Evolutionary conservation across 2,329 filamentous ascomycete genomes (phyloP), one percentile per base, ranked within the genome.

Genomic region (Apiospora kogelbergensis): DNA sequence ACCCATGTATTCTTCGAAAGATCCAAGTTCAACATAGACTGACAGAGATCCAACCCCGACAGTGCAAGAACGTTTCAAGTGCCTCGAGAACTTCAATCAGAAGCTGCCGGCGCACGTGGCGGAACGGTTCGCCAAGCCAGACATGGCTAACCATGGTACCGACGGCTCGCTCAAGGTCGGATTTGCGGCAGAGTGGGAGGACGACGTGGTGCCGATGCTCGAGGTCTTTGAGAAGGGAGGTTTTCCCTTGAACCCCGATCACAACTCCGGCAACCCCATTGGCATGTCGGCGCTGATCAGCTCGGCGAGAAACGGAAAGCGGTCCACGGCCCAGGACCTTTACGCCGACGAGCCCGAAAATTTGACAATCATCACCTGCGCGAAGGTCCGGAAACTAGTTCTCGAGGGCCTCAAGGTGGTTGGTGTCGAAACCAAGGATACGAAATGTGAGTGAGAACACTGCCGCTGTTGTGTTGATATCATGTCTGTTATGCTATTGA

Each of bases 181-280:
- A 0, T 88, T 84, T 70, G 82, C 83, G 2, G 71, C 75, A 1
- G 80, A 84, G 69, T 86, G 82, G 80, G 86, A 89, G 74, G 78
- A 77, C 24, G 85, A 86, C 67, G 70, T 88, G 2, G 74, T 79
- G 6, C 78, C 79, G 0, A 72, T 85, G 41, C 74, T 86, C 53
- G 82, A 87, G 69, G 76, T 82, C 7, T 85, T 86, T 48, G 80
- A 85, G 69, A 75, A 85, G 45, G 80, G 81, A 30, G 87, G 87
- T 0, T 80, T 84, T 44, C 78, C 81, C 0, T 71, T 83, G 22
- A 89, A 89, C 70, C 80, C 80, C 0, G 88, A 90, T 71, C 81
- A 87, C 46, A 90, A 90, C 71, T 85, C 84, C 9, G 88, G 88
- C 0, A 82, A 90, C 72, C 87, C 86, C 0, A 79, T 89, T 40